Percentiles rank a stretch among this genome's conserved stretches.
phyloP scores from a whole-genome alignment of 768 basidiomycete genomes.

The Cystofilobasidium capitatum region DNA sequence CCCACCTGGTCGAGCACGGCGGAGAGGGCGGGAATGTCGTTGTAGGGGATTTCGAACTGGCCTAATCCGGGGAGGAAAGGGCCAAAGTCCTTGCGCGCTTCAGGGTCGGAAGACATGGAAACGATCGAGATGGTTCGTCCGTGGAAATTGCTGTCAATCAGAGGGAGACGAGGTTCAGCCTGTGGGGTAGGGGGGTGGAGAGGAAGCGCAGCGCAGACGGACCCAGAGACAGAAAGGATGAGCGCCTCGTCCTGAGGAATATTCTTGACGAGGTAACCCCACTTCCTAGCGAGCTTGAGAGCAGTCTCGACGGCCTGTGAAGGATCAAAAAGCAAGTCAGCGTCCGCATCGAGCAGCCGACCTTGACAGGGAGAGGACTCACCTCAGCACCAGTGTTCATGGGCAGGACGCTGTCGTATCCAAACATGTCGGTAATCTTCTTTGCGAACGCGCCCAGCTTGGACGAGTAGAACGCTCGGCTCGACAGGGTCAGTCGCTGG shows the following conservation, averaged over 20 bases:
- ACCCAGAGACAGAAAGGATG: constrained; percentile 63
- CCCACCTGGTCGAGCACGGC: constrained; percentile 71
- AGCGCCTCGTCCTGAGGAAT: constrained; percentile 73
- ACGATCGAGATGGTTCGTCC: constrained; percentile 84
- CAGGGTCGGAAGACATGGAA: constrained; percentile 93
- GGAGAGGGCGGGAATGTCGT: constrained; percentile 70
- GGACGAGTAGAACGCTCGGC: constrained; percentile 91
- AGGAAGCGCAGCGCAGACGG: not conserved
- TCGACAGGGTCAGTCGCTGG: constrained; percentile 80
- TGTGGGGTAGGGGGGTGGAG: not conserved
- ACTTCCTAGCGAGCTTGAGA: constrained; percentile 91
- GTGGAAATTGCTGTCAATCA: constrained; percentile 65
- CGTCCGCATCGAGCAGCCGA: no score
- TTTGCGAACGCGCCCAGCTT: constrained; percentile 83
- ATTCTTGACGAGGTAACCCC: constrained; percentile 85
- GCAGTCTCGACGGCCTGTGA: constrained; percentile 96
- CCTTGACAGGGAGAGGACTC: no score
- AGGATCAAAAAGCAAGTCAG: no score
- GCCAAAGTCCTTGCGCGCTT: constrained; percentile 75
- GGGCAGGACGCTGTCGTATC: constrained; percentile 89
- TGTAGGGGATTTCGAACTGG: constrained; percentile 63
- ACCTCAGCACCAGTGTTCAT: constrained; percentile 99
- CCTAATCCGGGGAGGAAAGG: constrained; percentile 82
- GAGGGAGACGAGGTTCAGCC: not conserved
- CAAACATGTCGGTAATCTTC: constrained; percentile 70